Evolutionary conservation across 805 yeast genomes (phyloP).

Genomic region (Henningerozyma blattae): DNA sequence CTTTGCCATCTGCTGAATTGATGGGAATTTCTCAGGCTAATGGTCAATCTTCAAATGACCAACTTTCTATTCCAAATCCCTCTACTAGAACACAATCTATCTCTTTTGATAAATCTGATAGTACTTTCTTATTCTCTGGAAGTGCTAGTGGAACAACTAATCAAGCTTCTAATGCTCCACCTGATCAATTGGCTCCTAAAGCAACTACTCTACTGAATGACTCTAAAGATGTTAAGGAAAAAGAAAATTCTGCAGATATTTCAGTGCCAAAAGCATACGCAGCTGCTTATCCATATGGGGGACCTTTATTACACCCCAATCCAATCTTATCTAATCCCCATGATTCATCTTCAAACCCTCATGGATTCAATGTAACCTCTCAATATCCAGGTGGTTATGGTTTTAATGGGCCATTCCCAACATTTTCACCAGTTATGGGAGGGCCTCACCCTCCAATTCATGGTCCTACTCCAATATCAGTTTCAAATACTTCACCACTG

Average conservation of each 20-base stretch:
- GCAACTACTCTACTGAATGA: no score
- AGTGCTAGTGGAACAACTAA: conserved; percentile 5
- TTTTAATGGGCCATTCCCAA: conserved; percentile 22
- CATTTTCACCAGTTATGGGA: conserved; percentile 22
- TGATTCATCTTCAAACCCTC: conserved; percentile 12
- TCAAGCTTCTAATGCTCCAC: conserved; percentile 11
- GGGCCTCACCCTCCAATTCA: conserved; percentile 15
- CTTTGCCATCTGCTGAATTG: conserved; percentile 2
- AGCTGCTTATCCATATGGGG: conserved; percentile 24
- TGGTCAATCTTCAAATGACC: not conserved
- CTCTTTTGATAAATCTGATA: conserved; percentile 15
- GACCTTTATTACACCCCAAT: conserved; percentile 22
- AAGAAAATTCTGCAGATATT: not conserved
- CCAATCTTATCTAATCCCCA: conserved; percentile 18
- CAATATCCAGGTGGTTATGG: conserved; percentile 24
- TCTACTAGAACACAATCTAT: conserved; percentile 19
- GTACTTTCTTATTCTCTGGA: conserved; percentile 6
- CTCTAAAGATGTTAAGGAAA: not conserved
- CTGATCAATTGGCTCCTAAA: not conserved
- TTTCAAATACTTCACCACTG: conserved; percentile 11
- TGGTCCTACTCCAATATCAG: conserved; percentile 11
- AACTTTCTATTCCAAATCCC: conserved; percentile 1
- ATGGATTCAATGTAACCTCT: conserved; percentile 16
- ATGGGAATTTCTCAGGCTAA: conserved; percentile 7
- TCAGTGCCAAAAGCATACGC: conserved; percentile 13